Evolutionary conservation across 2,329 filamentous ascomycete species (phyloP).

Genomic region (Colletotrichum viniferum): DNA sequence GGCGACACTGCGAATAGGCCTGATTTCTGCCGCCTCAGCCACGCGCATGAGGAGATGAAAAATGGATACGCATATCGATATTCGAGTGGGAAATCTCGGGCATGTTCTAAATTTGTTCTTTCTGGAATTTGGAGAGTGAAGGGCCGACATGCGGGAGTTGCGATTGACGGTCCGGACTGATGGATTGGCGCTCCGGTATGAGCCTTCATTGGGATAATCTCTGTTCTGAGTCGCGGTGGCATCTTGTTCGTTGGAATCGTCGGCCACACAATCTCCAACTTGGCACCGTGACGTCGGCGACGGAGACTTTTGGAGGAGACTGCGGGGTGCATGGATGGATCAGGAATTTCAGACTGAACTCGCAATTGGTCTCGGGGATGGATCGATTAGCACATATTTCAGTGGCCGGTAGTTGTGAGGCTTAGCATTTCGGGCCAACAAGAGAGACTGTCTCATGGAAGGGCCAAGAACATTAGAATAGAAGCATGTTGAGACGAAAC

Average conservation of each 20-base stretch:
- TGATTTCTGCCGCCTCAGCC: not conserved
- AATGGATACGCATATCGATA: conserved; percentile 8
- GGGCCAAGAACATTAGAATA: not conserved
- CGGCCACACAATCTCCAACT: not conserved
- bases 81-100: conserved; percentile 6
- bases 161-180: not conserved
- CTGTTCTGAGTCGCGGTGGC: not conserved
- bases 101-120: conserved; percentile 16
- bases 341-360: conserved; percentile 3
- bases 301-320: conserved; percentile 1
- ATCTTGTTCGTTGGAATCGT: not conserved
- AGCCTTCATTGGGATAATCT: conserved; percentile 5
- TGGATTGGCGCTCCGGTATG: not conserved
- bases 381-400: not conserved
- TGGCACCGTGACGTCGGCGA: conserved; percentile 14
- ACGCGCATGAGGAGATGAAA: conserved; percentile 15
- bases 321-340: conserved; percentile 18
- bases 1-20: not conserved
- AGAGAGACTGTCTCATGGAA: not conserved
- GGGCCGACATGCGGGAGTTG: not conserved
- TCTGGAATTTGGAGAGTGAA: not conserved
- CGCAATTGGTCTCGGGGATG: not conserved
- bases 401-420: not conserved
- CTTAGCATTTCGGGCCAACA: not conserved
- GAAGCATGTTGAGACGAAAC: conserved; percentile 19